Conservation (phyloP, 495 filamentous ascomycete genomes). For the Penicillium soppii region DNA sequence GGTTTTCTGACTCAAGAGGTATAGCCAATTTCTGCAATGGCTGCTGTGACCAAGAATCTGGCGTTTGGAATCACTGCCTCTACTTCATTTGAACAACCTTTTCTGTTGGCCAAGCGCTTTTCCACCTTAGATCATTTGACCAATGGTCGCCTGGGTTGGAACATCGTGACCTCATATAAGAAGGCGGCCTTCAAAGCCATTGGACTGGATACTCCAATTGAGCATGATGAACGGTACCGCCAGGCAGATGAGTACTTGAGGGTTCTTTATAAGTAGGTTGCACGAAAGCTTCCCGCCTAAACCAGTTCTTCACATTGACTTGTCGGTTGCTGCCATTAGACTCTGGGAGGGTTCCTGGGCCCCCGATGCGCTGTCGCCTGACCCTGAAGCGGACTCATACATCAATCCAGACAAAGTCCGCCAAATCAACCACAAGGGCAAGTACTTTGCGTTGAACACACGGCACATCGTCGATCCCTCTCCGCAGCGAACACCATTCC, state of each 20-base stretch:
- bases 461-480: constrained; percentile 59
- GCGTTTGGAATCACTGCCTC: constrained; percentile 49
- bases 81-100: constrained; percentile 60
- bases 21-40: constrained; percentile 49
- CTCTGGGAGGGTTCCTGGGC: constrained; percentile 65
- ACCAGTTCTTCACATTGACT: neutral
- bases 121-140: constrained; percentile 45
- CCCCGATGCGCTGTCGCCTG: constrained; percentile 48
- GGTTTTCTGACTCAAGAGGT: constrained; percentile 13
- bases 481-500: constrained; percentile 61
- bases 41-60: constrained; percentile 47
- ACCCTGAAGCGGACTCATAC: constrained; percentile 51
- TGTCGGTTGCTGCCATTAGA: constrained; percentile 16
- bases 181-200: constrained; percentile 59
- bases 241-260: constrained; percentile 62
- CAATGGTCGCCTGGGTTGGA: neutral
- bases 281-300: neutral
- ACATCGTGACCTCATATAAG: constrained; percentile 41
- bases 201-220: constrained; percentile 53
- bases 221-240: constrained; percentile 61
- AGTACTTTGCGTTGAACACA: constrained; percentile 53
- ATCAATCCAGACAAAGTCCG: constrained; percentile 55
- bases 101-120: constrained; percentile 56
- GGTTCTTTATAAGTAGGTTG: constrained; percentile 52
- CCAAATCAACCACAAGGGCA: constrained; percentile 58